These are phyloP conservation scores for Geranium rotundifolium DNA, from an alignment of 345 rosid genomes.

Conservation along the genomic window DNA sequence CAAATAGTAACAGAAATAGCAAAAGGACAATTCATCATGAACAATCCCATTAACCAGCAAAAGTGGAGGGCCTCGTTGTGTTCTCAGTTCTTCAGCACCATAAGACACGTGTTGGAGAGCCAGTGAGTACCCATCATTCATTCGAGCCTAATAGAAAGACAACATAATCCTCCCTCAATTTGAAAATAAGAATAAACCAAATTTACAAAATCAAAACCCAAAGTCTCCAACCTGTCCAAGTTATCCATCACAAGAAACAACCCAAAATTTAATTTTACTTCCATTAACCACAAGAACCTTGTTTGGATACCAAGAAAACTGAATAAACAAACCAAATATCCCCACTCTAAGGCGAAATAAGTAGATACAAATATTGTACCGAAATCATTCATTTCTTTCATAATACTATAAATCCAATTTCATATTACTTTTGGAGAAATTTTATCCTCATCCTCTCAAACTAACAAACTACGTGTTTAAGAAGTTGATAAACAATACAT, in stretches of 20 bases:
- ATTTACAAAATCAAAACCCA: not conserved
- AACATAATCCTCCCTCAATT: not conserved
- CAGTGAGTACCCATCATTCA: conserved; percentile 67
- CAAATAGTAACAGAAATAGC: not conserved
- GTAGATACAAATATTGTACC: too few species aligned
- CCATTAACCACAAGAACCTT: not conserved
- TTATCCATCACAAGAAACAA: too few species aligned
- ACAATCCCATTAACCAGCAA: conserved; percentile 83
- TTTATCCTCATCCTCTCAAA: too few species aligned
- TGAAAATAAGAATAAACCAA: not conserved
- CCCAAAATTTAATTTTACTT: too few species aligned
- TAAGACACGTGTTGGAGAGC: conserved; percentile 75
- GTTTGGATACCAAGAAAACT: not conserved
- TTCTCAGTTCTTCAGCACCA: conserved; percentile 12
- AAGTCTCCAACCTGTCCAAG: not conserved
- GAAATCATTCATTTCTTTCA: too few species aligned
- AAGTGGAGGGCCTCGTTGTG: conserved; percentile 45
- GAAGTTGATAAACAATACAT: too few species aligned
- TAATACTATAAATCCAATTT: too few species aligned
- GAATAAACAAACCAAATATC: not conserved
- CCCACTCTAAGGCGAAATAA: too few species aligned
- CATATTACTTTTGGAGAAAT: too few species aligned
- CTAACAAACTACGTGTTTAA: too few species aligned
- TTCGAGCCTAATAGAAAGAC: conserved; percentile 38
- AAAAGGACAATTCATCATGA: conserved; percentile 44